Evolutionary conservation across 495 filamentous ascomycete species (phyloP).

Genomic region (Aspergillus bridgeri): DNA sequence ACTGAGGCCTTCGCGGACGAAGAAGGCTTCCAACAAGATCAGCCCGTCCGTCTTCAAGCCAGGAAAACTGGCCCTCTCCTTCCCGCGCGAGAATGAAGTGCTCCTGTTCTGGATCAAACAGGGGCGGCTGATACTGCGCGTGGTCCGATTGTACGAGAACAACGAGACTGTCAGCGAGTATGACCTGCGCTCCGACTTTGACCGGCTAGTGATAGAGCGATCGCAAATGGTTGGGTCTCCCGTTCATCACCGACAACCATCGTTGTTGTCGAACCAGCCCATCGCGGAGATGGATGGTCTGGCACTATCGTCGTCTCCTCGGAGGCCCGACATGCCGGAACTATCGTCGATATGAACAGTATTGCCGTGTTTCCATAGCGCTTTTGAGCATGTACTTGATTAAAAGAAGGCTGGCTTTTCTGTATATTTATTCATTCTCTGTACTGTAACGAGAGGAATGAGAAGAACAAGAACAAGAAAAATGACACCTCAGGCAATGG

Average conservation of each 20-base stretch:
- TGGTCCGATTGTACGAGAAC: conserved; percentile 13
- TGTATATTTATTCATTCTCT: not conserved
- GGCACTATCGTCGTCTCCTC: conserved; percentile 7
- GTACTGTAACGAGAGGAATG: not conserved
- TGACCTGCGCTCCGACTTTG: conserved; percentile 24
- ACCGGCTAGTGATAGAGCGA: conserved; percentile 19
- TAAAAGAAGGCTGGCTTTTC: not conserved
- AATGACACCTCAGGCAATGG: too few relatives aligned
- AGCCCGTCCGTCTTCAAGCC: conserved; percentile 20
- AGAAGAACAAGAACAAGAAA: too few relatives aligned
- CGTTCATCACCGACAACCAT: conserved; percentile 11
- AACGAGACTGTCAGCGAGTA: conserved; percentile 20
- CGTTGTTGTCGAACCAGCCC: conserved; percentile 14
- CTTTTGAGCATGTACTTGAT: not conserved
- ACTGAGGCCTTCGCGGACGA: conserved; percentile 17
- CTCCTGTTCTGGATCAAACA: conserved; percentile 24
- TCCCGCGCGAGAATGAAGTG: conserved; percentile 22
- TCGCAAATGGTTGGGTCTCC: conserved; percentile 9
- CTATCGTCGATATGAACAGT: conserved; percentile 9
- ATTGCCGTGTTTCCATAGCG: not conserved
- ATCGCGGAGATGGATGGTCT: conserved; percentile 15
- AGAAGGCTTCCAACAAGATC: conserved; percentile 23
- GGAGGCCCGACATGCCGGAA: conserved; percentile 17
- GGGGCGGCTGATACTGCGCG: conserved; percentile 21
- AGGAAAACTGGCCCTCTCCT: conserved; percentile 18